Evolutionary conservation across 345 rosid species (phyloP).

Genomic region (Firmiana major): DNA sequence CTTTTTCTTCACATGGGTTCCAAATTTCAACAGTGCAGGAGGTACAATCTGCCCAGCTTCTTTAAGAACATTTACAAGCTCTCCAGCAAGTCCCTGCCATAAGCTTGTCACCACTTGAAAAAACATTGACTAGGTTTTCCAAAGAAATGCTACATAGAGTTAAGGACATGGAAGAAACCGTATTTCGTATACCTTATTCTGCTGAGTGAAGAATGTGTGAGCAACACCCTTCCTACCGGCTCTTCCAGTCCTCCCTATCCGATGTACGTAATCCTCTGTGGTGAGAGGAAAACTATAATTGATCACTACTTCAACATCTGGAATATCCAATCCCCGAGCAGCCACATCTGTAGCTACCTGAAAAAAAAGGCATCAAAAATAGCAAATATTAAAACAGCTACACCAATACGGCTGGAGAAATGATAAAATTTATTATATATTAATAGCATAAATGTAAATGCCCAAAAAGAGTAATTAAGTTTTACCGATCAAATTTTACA

Average conservation of each 20-base stretch:
- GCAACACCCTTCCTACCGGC: slow-evolving; percentile 98
- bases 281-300: slow-evolving; percentile 93
- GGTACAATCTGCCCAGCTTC: slow-evolving; percentile 95
- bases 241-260: slow-evolving; percentile 95
- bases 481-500: neutral
- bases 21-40: slow-evolving; percentile 72
- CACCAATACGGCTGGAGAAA: neutral
- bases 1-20: slow-evolving; percentile 96
- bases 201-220: slow-evolving; percentile 86
- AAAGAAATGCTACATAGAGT: neutral
- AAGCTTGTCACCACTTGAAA: neutral
- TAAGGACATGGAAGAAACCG: neutral
- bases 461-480: neutral
- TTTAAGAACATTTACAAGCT: slow-evolving; percentile 84
- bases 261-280: slow-evolving; percentile 90
- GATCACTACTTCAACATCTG: slow-evolving; percentile 93
- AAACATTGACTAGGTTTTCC: neutral
- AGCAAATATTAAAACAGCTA: neutral
- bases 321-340: slow-evolving; percentile 93
- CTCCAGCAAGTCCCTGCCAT: slow-evolving; percentile 83
- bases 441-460: neutral
- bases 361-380: slow-evolving; percentile 7
- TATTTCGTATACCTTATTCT: slow-evolving; percentile 56
- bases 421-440: neutral
- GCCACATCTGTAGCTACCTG: slow-evolving; percentile 99